Percentiles rank a stretch among this genome's conserved stretches.
Evolutionary conservation across 2,329 filamentous ascomycete species (phyloP).

Genomic region (Ophiosphaerella korrae): DNA sequence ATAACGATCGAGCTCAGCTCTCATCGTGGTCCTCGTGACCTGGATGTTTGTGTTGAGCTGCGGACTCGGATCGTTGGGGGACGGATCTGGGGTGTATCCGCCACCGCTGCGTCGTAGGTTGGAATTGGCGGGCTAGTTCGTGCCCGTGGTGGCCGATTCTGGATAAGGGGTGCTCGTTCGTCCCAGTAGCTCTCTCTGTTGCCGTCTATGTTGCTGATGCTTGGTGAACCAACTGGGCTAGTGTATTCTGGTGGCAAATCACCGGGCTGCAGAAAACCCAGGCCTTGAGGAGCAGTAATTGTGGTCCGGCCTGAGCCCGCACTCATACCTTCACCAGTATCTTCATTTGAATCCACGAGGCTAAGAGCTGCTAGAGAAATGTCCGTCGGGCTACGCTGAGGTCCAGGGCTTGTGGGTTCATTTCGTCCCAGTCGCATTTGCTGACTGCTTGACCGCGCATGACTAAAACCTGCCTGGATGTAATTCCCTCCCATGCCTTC

Average conservation of each 20-base stretch:
- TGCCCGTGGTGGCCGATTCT: constrained; percentile 24
- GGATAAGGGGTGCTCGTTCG: constrained; percentile 56
- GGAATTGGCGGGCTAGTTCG: constrained; percentile 69
- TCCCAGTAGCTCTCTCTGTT: constrained; percentile 51
- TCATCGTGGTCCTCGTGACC: constrained; percentile 22
- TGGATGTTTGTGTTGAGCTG: constrained; percentile 31
- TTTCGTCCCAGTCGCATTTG: constrained; percentile 71
- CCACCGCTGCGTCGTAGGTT: constrained; percentile 78
- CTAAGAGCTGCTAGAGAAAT: constrained; percentile 90
- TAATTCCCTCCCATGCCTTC: constrained; percentile 59
- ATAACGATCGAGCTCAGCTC: neutral
- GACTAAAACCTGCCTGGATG: constrained; percentile 57
- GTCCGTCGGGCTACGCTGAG: constrained; percentile 88
- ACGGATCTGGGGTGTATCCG: constrained; percentile 61
- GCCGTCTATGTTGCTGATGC: constrained; percentile 61
- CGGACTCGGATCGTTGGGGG: constrained; percentile 30
- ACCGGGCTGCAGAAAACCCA: constrained; percentile 42
- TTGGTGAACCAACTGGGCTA: constrained; percentile 49
- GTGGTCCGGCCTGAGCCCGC: constrained; percentile 27
- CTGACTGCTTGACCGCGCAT: constrained; percentile 76
- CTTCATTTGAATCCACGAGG: constrained; percentile 68
- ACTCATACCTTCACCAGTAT: constrained; percentile 75
- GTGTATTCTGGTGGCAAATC: constrained; percentile 58
- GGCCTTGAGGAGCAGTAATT: constrained; percentile 33
- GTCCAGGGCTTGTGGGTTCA: constrained; percentile 83